Evolutionary conservation across 2,329 filamentous ascomycete species (phyloP).

Genomic region (Penicillium sp.): DNA sequence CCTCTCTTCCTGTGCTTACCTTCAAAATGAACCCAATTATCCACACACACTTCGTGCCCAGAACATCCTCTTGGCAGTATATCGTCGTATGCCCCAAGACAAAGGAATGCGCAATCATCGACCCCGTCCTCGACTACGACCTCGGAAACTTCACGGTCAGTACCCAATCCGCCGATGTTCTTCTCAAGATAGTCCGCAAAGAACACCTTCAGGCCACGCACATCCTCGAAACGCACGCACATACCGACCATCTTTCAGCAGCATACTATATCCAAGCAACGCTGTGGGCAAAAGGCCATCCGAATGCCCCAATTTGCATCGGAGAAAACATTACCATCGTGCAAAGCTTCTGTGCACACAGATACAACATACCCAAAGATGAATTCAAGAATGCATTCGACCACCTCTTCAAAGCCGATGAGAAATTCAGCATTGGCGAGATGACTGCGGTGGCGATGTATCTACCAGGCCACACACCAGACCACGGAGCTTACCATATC

Average conservation of each 20-base stretch:
- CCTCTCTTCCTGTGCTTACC: background rate
- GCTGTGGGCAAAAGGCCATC: conserved; percentile 35
- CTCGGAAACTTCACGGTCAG: conserved; percentile 40
- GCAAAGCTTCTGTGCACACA: conserved; percentile 51
- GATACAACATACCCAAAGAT: conserved; percentile 47
- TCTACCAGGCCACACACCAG: conserved; percentile 62
- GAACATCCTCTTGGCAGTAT: conserved; percentile 61
- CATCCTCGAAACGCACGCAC: conserved; percentile 62
- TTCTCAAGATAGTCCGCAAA: conserved; percentile 47
- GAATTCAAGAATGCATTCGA: conserved; percentile 55
- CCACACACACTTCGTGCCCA: conserved; percentile 42
- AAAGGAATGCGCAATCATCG: conserved; percentile 55
- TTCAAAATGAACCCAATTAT: conserved; percentile 35
- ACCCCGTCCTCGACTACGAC: conserved; percentile 60
- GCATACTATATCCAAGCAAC: conserved; percentile 55
- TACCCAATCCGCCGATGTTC: conserved; percentile 52
- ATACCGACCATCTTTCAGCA: conserved; percentile 62
- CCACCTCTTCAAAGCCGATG: conserved; percentile 55
- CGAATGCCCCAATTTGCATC: conserved; percentile 53
- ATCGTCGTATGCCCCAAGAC: conserved; percentile 56
- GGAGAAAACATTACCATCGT: conserved; percentile 56
- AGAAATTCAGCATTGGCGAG: conserved; percentile 53
- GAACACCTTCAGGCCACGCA: conserved; percentile 48
- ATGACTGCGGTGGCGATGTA: conserved; percentile 52
- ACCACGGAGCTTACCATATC: conserved; percentile 61